Evolutionary conservation across 352 stramenopile genomes (phyloP), one percentile per base, ranked within the genome.

Genomic region (Globisporangium spiculum): DNA sequence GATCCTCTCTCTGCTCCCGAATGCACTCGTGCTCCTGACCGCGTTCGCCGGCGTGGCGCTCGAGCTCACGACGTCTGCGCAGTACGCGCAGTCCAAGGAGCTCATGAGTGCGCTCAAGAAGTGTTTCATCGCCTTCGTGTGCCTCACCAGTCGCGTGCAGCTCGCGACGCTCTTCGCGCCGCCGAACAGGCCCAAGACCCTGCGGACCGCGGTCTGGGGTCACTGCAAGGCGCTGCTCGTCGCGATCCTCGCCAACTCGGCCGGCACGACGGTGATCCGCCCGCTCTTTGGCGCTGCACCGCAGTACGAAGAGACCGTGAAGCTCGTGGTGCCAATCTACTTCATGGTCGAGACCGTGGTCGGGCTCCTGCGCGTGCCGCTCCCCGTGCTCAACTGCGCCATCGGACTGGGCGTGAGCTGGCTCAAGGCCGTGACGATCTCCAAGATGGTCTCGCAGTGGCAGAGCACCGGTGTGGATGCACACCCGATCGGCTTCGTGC

Each of bases 341-440:
- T 68, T 78, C 20, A 38, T 75, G 2, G 76, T 90, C 14, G 78
- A 81, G 67, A 44, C 79, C 32, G 67, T 75, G 18, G 63, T 89
- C 12, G 78, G 76, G 7, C 58, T 75, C 16, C 55, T 92, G 10
- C 60, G 54, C 22, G 63, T 92, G 9, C 84, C 84, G 5, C 62
- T 76, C 30, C 54, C 72, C 18, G 26, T 89, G 20, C 68, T 92
- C 22, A 79, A 86, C 65, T 74, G 77, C n/a, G 53, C 83, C 20
- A 66, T 87, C 27, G 80, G 81, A 22, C 68, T 91, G n/a, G 68
- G 74, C 63, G 83, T 92, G 56, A 85, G 83, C 65, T 92, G 84
- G 84, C 69, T 91, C 58, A 92, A 92, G 73, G 79, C 84, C 63
- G 73, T 90, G 63, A 90, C 77, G 65, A 89, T 87, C 62, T 72